These are phyloP conservation scores for Agapanthus africanus DNA, from an alignment of 106 monocot genomes.

Conservation along the genomic window DNA sequence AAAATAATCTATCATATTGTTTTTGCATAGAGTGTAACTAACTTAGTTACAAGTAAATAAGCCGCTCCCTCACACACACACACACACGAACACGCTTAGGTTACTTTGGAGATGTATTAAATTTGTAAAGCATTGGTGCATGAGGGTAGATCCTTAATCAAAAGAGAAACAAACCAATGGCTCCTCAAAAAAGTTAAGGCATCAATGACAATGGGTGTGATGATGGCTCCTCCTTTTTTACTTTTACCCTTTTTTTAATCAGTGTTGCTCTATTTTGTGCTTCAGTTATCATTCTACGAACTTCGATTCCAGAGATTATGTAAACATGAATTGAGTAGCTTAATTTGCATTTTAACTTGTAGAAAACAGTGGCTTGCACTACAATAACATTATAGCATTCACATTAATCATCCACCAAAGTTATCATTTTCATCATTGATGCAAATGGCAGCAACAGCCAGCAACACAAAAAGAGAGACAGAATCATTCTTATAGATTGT, in stretches of 20 bases:
- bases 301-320: too few species aligned
- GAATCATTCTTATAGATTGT: too few species aligned
- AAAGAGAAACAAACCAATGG: conserved; percentile 8
- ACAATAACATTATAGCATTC: not conserved
- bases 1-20: too few species aligned
- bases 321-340: not conserved
- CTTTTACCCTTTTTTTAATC: conserved; percentile 1
- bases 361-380: too few species aligned
- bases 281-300: conserved; percentile 3
- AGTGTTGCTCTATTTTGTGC: not conserved
- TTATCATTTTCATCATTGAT: too few species aligned
- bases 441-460: too few species aligned
- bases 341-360: not conserved
- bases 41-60: too few species aligned
- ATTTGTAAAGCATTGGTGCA: conserved; percentile 8
- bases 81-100: too few species aligned
- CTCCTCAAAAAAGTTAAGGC: conserved; percentile 10
- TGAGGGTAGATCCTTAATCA: not conserved
- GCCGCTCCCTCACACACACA: too few species aligned
- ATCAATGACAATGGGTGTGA: conserved; percentile 23
- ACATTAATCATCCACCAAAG: too few species aligned
- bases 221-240: conserved; percentile 18
- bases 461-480: too few species aligned
- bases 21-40: too few species aligned
- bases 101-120: not conserved